phyloP scores from a whole-genome alignment of 331 rosid species.

The Malus hybrid region DNA sequence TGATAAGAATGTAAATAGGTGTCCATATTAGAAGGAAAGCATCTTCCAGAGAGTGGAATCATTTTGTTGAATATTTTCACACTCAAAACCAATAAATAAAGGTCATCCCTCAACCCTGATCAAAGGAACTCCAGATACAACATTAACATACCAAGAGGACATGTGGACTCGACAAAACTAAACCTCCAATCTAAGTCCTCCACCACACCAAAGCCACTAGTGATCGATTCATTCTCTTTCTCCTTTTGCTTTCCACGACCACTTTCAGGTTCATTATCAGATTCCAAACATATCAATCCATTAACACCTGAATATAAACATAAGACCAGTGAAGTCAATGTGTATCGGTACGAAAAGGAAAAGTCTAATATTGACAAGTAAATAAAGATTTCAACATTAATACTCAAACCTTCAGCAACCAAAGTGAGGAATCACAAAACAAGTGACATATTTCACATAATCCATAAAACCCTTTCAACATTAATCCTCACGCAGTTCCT shows the following conservation, averaged over 20 bases:
- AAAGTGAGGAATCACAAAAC: not conserved
- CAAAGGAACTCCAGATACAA: conserved; percentile 3
- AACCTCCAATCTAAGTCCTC: conserved; percentile 36
- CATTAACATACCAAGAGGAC: conserved; percentile 43
- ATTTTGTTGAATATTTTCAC: not conserved
- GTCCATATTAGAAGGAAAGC: not conserved
- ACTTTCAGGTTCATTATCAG: conserved; percentile 60
- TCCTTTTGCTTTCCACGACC: conserved; percentile 21
- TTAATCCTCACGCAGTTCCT: not conserved
- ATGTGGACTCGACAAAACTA: conserved; percentile 16
- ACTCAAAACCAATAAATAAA: not conserved
- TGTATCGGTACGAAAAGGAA: too few species aligned
- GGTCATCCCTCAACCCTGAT: not conserved
- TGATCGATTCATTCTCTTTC: conserved; percentile 25
- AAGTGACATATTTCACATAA: not conserved
- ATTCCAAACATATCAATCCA: conserved; percentile 78
- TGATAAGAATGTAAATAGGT: conserved; percentile 7
- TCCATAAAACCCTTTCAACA: too few species aligned
- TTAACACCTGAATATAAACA: conserved; percentile 48
- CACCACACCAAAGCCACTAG: conserved; percentile 11
- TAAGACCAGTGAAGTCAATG: not conserved
- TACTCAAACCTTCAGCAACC: not conserved
- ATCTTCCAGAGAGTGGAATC: not conserved
- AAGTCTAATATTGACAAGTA: not conserved
- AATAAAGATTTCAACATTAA: not conserved